Evolutionary conservation across 2,329 filamentous ascomycete genomes (phyloP), one percentile per base, ranked within the genome.

Genomic region (Colletotrichum aenigma): DNA sequence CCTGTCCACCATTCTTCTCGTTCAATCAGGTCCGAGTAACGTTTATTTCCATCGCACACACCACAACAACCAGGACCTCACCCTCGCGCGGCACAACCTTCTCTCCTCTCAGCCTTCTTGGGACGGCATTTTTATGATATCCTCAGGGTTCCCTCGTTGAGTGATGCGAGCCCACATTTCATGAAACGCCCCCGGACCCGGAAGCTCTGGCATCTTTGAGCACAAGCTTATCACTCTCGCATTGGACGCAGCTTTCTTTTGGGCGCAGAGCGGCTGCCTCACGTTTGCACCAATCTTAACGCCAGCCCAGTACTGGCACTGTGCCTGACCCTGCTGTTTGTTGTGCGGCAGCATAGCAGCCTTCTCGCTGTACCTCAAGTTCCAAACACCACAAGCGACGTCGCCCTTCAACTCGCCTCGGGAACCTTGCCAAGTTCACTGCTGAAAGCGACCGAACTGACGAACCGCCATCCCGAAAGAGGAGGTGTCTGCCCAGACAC

Each of bases 111-210:
- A 62, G 69, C 36, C 62, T 67, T 72, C 38, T 34, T 21, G 34
- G 58, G 43, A 48, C 43, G 68, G 58, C 34, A 58, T 43, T 68
- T 64, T 28, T 52, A 69, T 66, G 34, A 68, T 73, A 60, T 65
- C 26, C 34, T 58, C 58, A 73, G 60, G 74, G 64, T 65, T 56
- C 60, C 66, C 66, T 36, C 71, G 67, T 76, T 66, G 60, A 48
- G 30, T 76, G 66, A 70, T 75, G 71, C 66, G 60, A 76, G 58
- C 60, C 75, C 75, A 73, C 75, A 76, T 72, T 76, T 72, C 73
- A 73, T 77, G 75, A 77, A 77, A 77, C 75, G 74, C 66, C 70
- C 74, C 74, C 74, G 71, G 74, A 76, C 71, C 71, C 74, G 71
- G 74, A 76, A 76, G 74, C 74, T 76, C 74, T 76, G 71, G 71